phyloP scores from a whole-genome alignment of 2,329 filamentous ascomycete species.

The Calonectria fujianensis region DNA sequence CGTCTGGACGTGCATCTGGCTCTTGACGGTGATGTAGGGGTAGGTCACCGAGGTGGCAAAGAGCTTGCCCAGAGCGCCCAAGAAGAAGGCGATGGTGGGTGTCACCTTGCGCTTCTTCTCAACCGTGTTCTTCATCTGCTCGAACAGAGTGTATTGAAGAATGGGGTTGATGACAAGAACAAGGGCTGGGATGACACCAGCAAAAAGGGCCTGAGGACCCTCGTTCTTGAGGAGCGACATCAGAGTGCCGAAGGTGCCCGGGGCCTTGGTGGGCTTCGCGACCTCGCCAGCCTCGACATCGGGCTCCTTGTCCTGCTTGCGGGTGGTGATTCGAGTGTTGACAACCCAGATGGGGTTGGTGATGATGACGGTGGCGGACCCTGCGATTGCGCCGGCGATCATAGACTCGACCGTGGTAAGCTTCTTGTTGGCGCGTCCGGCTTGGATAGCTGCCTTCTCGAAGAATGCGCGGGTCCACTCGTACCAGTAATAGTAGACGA shows the following conservation, averaged over 20 bases:
- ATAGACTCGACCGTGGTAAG: slow-evolving; percentile 95
- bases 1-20: slow-evolving; percentile 93
- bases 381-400: slow-evolving; percentile 94
- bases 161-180: slow-evolving; percentile 99
- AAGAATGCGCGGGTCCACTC: slow-evolving; percentile 96
- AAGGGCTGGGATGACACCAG: slow-evolving; percentile 93
- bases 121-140: slow-evolving; percentile 95
- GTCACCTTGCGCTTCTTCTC: slow-evolving; percentile 86
- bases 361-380: slow-evolving; percentile 93
- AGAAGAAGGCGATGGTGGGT: slow-evolving; percentile 89
- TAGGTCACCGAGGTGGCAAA: slow-evolving; percentile 96
- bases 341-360: slow-evolving; percentile 99
- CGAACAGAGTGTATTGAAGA: slow-evolving; percentile 98
- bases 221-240: slow-evolving; percentile 88
- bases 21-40: slow-evolving; percentile 99
- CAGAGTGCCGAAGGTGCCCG: slow-evolving; percentile 87
- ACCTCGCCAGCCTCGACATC: slow-evolving; percentile 63
- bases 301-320: slow-evolving; percentile 75
- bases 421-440: slow-evolving; percentile 84
- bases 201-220: slow-evolving; percentile 89
- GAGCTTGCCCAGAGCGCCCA: slow-evolving; percentile 95
- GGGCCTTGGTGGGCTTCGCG: slow-evolving; percentile 68
- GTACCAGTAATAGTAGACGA: slow-evolving; percentile 99
- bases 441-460: slow-evolving; percentile 83
- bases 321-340: slow-evolving; percentile 98